phyloP scores from a whole-genome alignment of 306 rosid genomes.

The Casuarina glauca region DNA sequence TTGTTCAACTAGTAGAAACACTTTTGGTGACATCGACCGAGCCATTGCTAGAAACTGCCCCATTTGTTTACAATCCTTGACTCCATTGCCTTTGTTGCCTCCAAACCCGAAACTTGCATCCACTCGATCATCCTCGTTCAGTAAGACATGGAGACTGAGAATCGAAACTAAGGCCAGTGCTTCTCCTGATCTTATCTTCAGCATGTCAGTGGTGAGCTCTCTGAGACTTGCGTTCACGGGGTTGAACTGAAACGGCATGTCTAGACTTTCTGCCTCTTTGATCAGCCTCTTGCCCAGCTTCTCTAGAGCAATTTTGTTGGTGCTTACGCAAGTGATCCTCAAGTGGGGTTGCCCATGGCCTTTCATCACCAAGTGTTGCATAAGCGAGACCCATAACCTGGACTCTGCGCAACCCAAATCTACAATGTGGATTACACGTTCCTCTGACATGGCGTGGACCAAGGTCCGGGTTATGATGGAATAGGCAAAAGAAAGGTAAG shows the following conservation, averaged over 20 bases:
- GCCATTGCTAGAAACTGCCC: conserved; percentile 20
- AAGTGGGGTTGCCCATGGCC: conserved; percentile 10
- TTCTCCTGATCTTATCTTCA: conserved; percentile 7
- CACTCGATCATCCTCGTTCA: conserved; percentile 13
- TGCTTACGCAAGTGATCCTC: conserved; percentile 22
- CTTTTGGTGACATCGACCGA: conserved; percentile 27
- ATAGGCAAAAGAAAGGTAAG: conserved; percentile 11
- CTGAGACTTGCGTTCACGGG: conserved; percentile 7
- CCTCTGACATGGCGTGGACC: conserved; percentile 2
- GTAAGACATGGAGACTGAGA: conserved; percentile 19
- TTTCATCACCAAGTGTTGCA: background rate
- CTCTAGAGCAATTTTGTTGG: background rate
- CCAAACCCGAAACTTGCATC: conserved; percentile 8
- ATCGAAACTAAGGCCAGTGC: conserved; percentile 16
- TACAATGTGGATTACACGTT: conserved; percentile 13
- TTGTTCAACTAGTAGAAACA: conserved; percentile 27
- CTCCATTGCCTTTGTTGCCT: background rate
- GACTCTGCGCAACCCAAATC: conserved; percentile 20
- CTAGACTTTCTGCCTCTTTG: conserved; percentile 5
- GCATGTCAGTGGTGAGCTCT: conserved; percentile 21
- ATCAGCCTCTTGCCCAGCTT: conserved; percentile 19
- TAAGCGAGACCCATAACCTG: conserved; percentile 13
- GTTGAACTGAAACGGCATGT: conserved; percentile 14
- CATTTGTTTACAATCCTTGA: conserved; percentile 16
- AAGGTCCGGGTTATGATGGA: conserved; percentile 15